Base-by-base conservation (phyloP, 164 flowering plant genomes). In the Malania oleifera region DNA sequence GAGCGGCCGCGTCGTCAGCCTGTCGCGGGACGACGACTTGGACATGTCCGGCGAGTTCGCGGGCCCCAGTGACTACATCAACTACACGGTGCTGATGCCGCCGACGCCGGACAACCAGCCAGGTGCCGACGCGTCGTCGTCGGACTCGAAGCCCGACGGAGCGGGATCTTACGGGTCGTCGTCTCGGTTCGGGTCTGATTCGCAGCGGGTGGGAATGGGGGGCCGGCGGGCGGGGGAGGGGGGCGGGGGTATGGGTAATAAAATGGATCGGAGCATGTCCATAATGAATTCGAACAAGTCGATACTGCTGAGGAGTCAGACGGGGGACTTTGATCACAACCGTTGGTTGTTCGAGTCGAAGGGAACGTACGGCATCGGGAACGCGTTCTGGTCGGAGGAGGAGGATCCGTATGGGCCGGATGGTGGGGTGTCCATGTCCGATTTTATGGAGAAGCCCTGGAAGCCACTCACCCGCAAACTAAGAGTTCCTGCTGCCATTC, bases 101-200 rank as follows among this genome's bases (percentile, higher is more conserved):
- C 96, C 96, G 0, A 92, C 98, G 0, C 98, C 98, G 0, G 96
- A 89, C 64, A 89, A 89, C 75, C 93, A 89, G 54, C 96, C 95
- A 0, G 55, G 55, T 37, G 35, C 35, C 56, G 2, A 28, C 19
- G 20, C 41, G 22, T 9, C 38, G 48, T 13, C 58, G 0, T 53
- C 79, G 0, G 67, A 67, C 5, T 50, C 71, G 29, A 76, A 76
- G 44, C 61, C 70, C 7, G 76, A 71, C 2, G 76, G 68, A n/a
- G 44, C 62, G 7, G 52, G 62, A 15, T 49, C 50, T 2, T 52
- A 56, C 17, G 58, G 52, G 26, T 0, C 61, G 4, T 31, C 63
- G 3, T 44, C 55, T 20, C 67, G 68, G 19, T 59, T 54, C 50
- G 70, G 58, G 7, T 14, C 59, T 6, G 66, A 55, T 14, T 34